Evolutionary conservation across 805 yeast genomes (phyloP), one percentile per base, ranked within the genome.

Genomic region (Ogataea kodamae): DNA sequence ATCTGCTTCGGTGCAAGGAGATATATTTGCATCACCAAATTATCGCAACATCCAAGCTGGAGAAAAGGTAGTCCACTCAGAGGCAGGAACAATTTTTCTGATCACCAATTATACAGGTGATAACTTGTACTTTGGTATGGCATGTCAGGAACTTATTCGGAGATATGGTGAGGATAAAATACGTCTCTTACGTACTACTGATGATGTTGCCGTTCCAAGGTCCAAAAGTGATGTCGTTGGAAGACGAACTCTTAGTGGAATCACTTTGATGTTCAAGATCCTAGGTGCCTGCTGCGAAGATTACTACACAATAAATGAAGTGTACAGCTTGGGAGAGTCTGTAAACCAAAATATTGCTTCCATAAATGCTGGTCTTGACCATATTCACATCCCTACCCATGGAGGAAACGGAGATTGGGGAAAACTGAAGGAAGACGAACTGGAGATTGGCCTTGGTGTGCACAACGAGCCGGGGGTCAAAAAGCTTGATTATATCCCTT

Each of bases 1-100:
- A 9, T 32, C 62, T n/a, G 67, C 67, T 5, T 58, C 62, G 14
- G 68, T 64, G 14, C 67, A 61, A 37, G 69, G 69, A 17, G 67
- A 62, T 25, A 57, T 64, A 3, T 64, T 64, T 50, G 68, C 68
- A 10, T 51, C 61, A 18, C 69, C 69, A 17, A 62, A 62, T 43
- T 59, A 57, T 38, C 51, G 57, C 24, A 59, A 64, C 40, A 56
- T 63, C 24, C 55, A 59, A 40, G 62, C 66, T 9, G 65, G 64
- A 11, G 64, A 59, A 35, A 61, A 58, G 38, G 55, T 52, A 1
- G 53, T 50, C 9, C 62, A 61, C 30, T 56, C 64, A 5, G 55
- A 61, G 12, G 59, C 55, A 17, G 66, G 67, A 6, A 48, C 55
- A 4, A 52, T 62, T 14, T 54, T 61, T 35, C 45, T 62, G 24